phyloP scores from a whole-genome alignment of 345 rosid species.

The Laguncularia racemosa region DNA sequence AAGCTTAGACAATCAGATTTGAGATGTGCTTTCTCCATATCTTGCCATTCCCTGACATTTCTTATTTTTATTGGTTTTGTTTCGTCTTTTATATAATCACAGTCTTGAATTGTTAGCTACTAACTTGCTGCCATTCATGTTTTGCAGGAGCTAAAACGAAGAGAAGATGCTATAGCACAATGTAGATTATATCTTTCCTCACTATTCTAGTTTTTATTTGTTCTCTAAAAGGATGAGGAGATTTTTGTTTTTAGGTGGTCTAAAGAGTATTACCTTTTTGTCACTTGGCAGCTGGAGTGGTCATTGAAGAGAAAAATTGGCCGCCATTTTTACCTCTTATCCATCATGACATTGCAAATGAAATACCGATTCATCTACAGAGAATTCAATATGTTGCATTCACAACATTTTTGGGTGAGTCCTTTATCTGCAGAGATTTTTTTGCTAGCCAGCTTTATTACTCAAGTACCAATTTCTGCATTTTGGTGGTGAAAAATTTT shows the following conservation, averaged over 20 bases:
- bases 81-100: background rate
- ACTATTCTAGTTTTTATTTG: background rate
- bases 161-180: slow-evolving; percentile 74
- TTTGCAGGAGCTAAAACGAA: slow-evolving; percentile 73
- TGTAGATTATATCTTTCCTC: slow-evolving; percentile 18
- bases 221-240: background rate
- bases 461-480: too few species aligned
- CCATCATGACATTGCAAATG: slow-evolving; percentile 89
- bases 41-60: too few species aligned
- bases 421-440: background rate
- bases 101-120: background rate
- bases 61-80: background rate
- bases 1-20: too few species aligned
- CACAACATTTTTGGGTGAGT: slow-evolving; percentile 79
- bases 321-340: slow-evolving; percentile 89
- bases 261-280: slow-evolving; percentile 6
- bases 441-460: too few species aligned
- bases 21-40: too few species aligned
- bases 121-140: slow-evolving; percentile 7
- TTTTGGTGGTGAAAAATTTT: too few species aligned
- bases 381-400: slow-evolving; percentile 81
- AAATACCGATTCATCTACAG: slow-evolving; percentile 93
- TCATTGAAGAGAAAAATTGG: slow-evolving; percentile 92
- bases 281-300: slow-evolving; percentile 78
- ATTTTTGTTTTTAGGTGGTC: background rate